Base-by-base conservation (phyloP, 257 asterid species). In the Nicotiana undulata region DNA sequence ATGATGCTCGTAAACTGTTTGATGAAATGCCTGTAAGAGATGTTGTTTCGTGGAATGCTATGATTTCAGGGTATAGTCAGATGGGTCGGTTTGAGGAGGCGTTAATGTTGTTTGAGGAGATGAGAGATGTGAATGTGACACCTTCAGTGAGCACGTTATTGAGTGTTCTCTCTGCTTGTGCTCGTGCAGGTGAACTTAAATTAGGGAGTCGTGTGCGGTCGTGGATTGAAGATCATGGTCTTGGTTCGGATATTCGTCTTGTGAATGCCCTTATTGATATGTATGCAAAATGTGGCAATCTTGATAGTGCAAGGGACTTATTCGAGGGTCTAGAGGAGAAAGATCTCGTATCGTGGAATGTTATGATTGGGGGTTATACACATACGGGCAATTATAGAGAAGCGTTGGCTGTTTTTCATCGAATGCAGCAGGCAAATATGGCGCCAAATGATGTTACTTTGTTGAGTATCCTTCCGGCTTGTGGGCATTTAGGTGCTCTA, bases 131-230 rank as follows among this genome's bases (percentile, higher is more conserved):
- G 51, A 66, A 79, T n/a, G 83, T 86, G 22, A 52, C 1, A 6
- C 89, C 89, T 66, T 83, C 82, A 9, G 84, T 67, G 66, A 86
- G 85, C 76, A 86, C 89, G 28, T 64, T 86, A 34, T 65, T 81
- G 72, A 86, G 82, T 75, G 85, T 86, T 32, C 86, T 83, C 75
- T 83, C 89, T 52, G 86, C 84, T 56, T 86, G 86, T 86, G 87
- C 87, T 46, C 81, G 46, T 17, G 55, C 59, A 9, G 82, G 85
- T 58, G 83, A 51, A 13, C 79, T 86, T 63, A 81, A 79, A 37
- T 29, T 83, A 31, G 89, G 85, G 58, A 56, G 26, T 78, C 65
- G 78, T 77, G 80, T 81, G 22, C 34, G 70, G 7, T 81, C 89
- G 9, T 83, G 89, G 86, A 83, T 83, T 77, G 78, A 83, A 13